These are phyloP conservation scores for Colletotrichum phormii DNA, from an alignment of 2,329 filamentous ascomycete genomes.

Conservation along the genomic window DNA sequence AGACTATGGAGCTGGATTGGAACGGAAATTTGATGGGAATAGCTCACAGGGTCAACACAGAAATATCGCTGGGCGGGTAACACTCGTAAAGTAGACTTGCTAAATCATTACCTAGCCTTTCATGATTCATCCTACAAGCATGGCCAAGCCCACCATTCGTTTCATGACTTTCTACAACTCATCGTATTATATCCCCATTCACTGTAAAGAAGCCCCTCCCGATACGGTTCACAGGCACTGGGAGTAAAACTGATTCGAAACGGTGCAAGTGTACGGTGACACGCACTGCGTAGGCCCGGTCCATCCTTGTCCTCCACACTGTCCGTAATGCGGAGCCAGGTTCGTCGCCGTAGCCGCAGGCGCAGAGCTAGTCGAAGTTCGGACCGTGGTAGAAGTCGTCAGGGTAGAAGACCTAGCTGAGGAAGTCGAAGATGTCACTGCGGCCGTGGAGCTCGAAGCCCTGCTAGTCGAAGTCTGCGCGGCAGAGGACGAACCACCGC, in stretches of 20 bases:
- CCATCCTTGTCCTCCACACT: constrained; percentile 56
- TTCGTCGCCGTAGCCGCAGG: constrained; percentile 26
- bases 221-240: constrained; percentile 52
- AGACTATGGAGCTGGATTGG: no score
- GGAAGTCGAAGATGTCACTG: constrained; percentile 5
- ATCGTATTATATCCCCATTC: background rate
- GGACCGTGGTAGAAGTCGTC: constrained; percentile 11
- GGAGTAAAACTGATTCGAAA: constrained; percentile 52
- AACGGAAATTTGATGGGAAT: no score
- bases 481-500: constrained; percentile 10
- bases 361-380: constrained; percentile 24
- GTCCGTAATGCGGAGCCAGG: constrained; percentile 41
- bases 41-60: no score
- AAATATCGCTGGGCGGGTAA: no score
- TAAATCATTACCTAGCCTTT: no score
- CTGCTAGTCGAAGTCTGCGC: constrained; percentile 10
- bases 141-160: rapidly evolving
- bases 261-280: constrained; percentile 52
- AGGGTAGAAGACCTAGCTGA: constrained; percentile 6
- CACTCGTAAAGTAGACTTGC: no score
- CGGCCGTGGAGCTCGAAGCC: constrained; percentile 7
- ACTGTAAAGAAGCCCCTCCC: background rate
- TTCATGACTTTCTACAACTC: background rate
- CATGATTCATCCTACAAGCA: no score
- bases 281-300: constrained; percentile 53